phyloP scores from a whole-genome alignment of 768 basidiomycete genomes.

The Lactarius evosmus region DNA sequence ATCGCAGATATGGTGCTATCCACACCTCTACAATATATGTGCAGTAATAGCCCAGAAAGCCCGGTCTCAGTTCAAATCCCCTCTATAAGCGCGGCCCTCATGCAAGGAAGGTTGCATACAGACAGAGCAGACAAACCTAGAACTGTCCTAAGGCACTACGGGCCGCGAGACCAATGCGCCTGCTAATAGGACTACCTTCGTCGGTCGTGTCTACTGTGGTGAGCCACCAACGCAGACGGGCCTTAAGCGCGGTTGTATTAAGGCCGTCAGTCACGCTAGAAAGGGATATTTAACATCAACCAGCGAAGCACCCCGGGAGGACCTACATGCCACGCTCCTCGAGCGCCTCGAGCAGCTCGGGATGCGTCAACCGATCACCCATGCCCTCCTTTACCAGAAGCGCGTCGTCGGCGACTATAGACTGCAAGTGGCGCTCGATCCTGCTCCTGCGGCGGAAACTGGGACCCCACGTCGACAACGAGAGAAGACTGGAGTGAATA shows the following conservation, averaged over 20 bases:
- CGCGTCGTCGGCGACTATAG: constrained; percentile 58
- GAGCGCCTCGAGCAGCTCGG: constrained; percentile 62
- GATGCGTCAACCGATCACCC: constrained; percentile 44
- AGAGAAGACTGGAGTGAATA: constrained; percentile 35
- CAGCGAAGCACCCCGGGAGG: background rate
- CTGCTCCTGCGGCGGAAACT: constrained; percentile 35
- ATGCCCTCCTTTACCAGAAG: constrained; percentile 52
- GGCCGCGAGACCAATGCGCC: constrained; percentile 52
- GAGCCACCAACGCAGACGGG: constrained; percentile 64
- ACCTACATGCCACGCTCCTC: constrained; percentile 78
- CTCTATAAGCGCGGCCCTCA: background rate
- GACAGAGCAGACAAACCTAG: constrained; percentile 8
- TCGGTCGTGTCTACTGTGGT: constrained; percentile 41
- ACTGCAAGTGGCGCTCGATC: constrained; percentile 38
- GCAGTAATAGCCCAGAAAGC: background rate
- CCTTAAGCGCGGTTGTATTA: constrained; percentile 44
- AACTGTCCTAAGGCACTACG: constrained; percentile 34
- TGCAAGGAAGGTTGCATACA: background rate
- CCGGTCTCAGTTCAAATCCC: background rate
- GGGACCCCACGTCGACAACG: constrained; percentile 41
- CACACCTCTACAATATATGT: constrained; percentile 12
- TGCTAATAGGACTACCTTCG: constrained; percentile 41
- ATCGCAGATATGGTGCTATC: constrained; percentile 21
- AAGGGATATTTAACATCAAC: background rate
- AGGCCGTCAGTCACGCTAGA: constrained; percentile 41